Evolutionary conservation across 2,329 filamentous ascomycete genomes (phyloP).

Genomic region (Diaporthe citri): DNA sequence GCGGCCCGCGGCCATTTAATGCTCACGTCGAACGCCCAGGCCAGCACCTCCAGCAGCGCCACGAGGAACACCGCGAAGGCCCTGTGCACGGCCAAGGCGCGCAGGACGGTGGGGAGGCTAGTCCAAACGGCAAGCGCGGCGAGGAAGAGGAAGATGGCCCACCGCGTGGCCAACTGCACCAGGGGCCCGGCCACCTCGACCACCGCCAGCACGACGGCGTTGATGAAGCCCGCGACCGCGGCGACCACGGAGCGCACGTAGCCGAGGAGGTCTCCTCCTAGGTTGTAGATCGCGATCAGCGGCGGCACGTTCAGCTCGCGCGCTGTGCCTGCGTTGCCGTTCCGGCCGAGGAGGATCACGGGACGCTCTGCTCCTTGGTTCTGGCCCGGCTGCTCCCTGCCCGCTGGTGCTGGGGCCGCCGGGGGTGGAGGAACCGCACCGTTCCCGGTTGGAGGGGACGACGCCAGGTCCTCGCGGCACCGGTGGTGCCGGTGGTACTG

Average conservation of each 20-base stretch:
- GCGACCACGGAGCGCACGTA: not conserved
- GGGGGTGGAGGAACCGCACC: not conserved
- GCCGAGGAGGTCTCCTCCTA: not conserved
- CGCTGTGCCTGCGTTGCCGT: conserved; percentile 9
- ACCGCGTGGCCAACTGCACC: not conserved
- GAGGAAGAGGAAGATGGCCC: not conserved
- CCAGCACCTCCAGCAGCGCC: not conserved
- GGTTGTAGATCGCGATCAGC: not conserved
- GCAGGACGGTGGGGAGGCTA: conserved; percentile 1
- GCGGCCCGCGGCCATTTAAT: not conserved
- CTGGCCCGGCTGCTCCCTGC: not conserved
- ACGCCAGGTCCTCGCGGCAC: not conserved
- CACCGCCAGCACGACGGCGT: not conserved
- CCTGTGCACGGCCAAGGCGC: not conserved
- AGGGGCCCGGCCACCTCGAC: not conserved
- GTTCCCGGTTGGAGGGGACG: not conserved
- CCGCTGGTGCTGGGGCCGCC: not conserved
- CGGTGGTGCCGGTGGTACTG: not conserved
- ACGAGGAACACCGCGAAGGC: not conserved
- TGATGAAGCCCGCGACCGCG: not conserved
- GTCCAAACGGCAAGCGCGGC: not conserved
- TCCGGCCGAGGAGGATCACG: not conserved
- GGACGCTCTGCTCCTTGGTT: not conserved
- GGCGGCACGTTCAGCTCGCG: not conserved
- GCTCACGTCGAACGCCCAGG: not conserved